Conservation (phyloP, 2,329 filamentous ascomycete genomes). For the Purpureocillium lavendulum region DNA sequence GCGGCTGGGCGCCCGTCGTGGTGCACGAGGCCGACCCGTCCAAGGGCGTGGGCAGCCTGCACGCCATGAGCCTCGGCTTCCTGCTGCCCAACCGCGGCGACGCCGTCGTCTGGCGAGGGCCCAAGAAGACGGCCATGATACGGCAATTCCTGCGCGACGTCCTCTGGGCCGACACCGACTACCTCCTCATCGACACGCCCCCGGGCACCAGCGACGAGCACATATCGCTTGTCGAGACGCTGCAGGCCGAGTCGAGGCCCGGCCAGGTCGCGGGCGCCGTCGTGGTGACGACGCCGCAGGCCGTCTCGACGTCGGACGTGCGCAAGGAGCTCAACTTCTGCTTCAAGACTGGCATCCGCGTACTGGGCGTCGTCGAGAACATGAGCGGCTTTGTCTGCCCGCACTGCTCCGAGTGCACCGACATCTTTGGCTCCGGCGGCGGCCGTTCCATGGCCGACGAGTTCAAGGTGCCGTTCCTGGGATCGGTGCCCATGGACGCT, state of each 20-base stretch:
- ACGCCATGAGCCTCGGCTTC: slow-evolving; percentile 91
- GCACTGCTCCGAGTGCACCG: slow-evolving; percentile 75
- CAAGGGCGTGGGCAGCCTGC: slow-evolving; percentile 52
- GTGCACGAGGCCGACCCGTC: slow-evolving; percentile 58
- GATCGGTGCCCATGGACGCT: slow-evolving; percentile 83
- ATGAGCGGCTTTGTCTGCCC: slow-evolving; percentile 90
- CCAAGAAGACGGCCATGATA: slow-evolving; percentile 99
- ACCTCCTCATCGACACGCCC: slow-evolving; percentile 88
- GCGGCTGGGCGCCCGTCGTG: slow-evolving; percentile 83
- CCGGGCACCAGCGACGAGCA: slow-evolving; percentile 96
- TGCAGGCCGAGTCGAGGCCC: slow-evolving; percentile 54
- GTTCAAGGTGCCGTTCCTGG: slow-evolving; percentile 76
- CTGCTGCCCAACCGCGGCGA: slow-evolving; percentile 75
- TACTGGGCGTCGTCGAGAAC: slow-evolving; percentile 91
- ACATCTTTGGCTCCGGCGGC: slow-evolving; percentile 88
- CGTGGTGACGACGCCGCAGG: slow-evolving; percentile 92
- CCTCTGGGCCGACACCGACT: slow-evolving; percentile 81
- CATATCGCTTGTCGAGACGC: slow-evolving; percentile 84
- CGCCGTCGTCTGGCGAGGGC: slow-evolving; percentile 93
- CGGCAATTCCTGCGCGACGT: slow-evolving; percentile 92
- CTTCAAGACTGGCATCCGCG: slow-evolving; percentile 67
- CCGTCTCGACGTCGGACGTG: slow-evolving; percentile 86
- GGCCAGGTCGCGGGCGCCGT: slow-evolving; percentile 79
- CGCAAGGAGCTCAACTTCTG: slow-evolving; percentile 94
- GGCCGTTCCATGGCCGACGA: slow-evolving; percentile 84